These are phyloP conservation scores for Jatropha curcas DNA, from an alignment of 345 rosid species.

Conservation along the genomic window DNA sequence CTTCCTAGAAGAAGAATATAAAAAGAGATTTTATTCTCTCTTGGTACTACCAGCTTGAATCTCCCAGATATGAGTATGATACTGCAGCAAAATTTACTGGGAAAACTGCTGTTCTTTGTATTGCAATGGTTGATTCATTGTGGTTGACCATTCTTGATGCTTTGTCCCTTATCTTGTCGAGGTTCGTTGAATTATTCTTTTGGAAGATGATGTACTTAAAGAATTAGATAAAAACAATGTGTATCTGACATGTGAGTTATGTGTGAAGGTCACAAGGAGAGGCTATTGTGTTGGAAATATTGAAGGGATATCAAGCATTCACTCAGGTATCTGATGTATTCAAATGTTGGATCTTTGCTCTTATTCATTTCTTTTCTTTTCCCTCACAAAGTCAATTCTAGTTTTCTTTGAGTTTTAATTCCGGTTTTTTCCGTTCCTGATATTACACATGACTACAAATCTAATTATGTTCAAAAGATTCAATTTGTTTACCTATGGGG, in stretches of 20 bases:
- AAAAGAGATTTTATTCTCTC: slow-evolving; percentile 19
- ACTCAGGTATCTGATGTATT: slow-evolving; percentile 64
- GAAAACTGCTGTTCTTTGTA: slow-evolving; percentile 71
- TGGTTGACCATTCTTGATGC: slow-evolving; percentile 98
- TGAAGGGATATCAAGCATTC: slow-evolving; percentile 98
- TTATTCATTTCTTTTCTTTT: not conserved
- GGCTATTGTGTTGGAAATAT: slow-evolving; percentile 94
- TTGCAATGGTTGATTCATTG: slow-evolving; percentile 90
- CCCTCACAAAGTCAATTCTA: not conserved
- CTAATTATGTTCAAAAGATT: slow-evolving; percentile 2
- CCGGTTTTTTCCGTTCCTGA: not conserved
- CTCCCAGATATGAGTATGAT: slow-evolving; percentile 78
- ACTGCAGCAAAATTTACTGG: slow-evolving; percentile 58
- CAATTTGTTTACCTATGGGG: slow-evolving; percentile 8
- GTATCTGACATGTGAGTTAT: slow-evolving; percentile 37
- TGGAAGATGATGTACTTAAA: slow-evolving; percentile 8
- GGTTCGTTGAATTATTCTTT: slow-evolving; percentile 47
- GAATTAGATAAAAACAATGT: not conserved
- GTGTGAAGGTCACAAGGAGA: slow-evolving; percentile 95
- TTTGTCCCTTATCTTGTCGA: slow-evolving; percentile 85
- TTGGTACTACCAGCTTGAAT: slow-evolving; percentile 66
- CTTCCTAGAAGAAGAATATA: not conserved
- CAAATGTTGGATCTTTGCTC: not conserved
- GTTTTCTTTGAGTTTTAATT: slow-evolving; percentile 3
- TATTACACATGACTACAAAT: not conserved